These are phyloP conservation scores for Plasmodium cynomolgi DNA, from an alignment of 169 alveolate species.

Conservation along the genomic window DNA sequence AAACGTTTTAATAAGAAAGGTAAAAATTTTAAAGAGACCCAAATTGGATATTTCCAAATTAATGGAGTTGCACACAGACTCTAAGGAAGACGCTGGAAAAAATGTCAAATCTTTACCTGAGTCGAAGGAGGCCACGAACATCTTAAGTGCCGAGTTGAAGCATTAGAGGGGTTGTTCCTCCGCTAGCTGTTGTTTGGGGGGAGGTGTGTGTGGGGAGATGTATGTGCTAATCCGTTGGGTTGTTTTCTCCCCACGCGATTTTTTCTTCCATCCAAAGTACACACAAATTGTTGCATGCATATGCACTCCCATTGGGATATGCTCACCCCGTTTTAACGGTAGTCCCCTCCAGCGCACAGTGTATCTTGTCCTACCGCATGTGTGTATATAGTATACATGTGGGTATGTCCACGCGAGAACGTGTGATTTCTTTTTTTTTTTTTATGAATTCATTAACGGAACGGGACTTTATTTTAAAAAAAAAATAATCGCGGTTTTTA, in stretches of 20 bases:
- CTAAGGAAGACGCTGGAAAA: slow-evolving; percentile 88
- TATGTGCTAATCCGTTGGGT: neutral
- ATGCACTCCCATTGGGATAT: neutral
- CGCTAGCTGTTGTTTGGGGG: neutral
- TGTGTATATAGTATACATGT: neutral
- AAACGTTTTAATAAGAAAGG: slow-evolving; percentile 96
- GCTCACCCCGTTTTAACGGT: neutral
- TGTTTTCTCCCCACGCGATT: neutral
- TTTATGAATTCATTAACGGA: slow-evolving; percentile 17
- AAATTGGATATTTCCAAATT: slow-evolving; percentile 93
- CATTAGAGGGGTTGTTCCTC: slow-evolving; percentile 27
- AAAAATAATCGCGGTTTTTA: neutral
- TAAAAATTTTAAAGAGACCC: slow-evolving; percentile 97
- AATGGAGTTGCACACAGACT: slow-evolving; percentile 92
- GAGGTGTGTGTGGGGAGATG: neutral
- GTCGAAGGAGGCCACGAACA: slow-evolving; percentile 84
- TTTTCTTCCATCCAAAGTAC: neutral
- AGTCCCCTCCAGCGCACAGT: neutral
- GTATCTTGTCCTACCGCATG: neutral
- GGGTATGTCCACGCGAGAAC: slow-evolving; percentile 1
- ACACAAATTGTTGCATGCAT: neutral
- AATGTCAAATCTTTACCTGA: slow-evolving; percentile 82
- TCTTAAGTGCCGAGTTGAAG: slow-evolving; percentile 82
- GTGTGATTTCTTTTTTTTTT: neutral
- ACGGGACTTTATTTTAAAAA: slow-evolving; percentile 15